Evolutionary conservation across 495 filamentous ascomycete species (phyloP), one percentile per base, ranked within the genome.

Genomic region (Aspergillus indologenus): DNA sequence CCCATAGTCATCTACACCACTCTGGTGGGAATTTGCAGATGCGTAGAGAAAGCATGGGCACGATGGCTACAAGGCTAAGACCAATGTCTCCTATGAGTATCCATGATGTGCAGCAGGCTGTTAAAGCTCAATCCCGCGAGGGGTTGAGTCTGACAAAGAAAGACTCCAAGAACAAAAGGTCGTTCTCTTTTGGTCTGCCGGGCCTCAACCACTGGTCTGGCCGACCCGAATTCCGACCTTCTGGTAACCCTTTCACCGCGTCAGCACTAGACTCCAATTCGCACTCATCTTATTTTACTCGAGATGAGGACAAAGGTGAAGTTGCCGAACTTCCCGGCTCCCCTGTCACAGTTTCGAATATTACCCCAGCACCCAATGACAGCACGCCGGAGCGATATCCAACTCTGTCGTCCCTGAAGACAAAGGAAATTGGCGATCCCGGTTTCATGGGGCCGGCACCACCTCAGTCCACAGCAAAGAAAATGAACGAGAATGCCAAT

Each of bases 341-440:
- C 64, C 60, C 22, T 48, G 66, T 50, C 54, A 47, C 19, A 56
- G 45, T 19, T 34, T 59, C 20, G 61, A 62, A 29, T 42, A 49
- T 21, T 53, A 57, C 60, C 11, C 59, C 60, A n/a, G 61, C 58
- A 58, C 71, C 57, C 49, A 63, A 19, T 44, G 56, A 49, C n/a
- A 64, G 56, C 49, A 65, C 67, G 57, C 62, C 60, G 34, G 63
- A 68, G 31, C 55, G 73, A 42, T 68, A 65, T 17, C 59, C 68
- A 29, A 68, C 72, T 57, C 61, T 75, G 21, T 73, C 76, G 15
- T 72, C 71, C 53, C 65, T 79, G 7, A 66, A 74, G 52, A 75
- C 71, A 43, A 54, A 70, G n/a, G 62, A 72, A 19, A 47, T 26
- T 34, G 45, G 57, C 44, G 22, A 55, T 15, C 23, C 45, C 45